Conservation (phyloP, 345 rosid genomes). For the Noccaea caerulescens region DNA sequence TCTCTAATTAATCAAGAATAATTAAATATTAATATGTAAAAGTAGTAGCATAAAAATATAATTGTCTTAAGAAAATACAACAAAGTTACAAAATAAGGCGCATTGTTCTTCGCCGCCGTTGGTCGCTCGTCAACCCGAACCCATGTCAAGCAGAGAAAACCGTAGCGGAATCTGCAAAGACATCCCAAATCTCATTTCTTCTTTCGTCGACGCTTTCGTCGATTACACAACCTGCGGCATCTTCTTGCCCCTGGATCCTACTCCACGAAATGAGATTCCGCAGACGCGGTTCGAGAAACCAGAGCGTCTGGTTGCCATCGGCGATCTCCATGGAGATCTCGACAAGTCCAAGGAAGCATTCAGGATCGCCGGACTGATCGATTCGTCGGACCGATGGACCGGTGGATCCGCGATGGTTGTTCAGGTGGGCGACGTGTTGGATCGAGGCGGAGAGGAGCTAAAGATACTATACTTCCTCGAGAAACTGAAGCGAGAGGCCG, state of each 20-base stretch:
- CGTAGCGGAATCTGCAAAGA: slow-evolving; percentile 48
- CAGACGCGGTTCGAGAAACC: slow-evolving; percentile 58
- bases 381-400: slow-evolving; percentile 62
- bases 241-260: slow-evolving; percentile 51
- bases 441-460: slow-evolving; percentile 85
- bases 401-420: slow-evolving; percentile 81
- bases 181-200: slow-evolving; percentile 59
- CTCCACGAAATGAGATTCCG: slow-evolving; percentile 28
- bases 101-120: no score
- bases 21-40: no score
- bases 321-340: slow-evolving; percentile 91
- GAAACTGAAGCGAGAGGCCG: slow-evolving; percentile 75
- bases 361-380: slow-evolving; percentile 72
- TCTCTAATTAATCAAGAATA: no score
- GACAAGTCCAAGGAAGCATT: slow-evolving; percentile 70
- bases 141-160: slow-evolving; percentile 43
- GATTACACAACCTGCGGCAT: slow-evolving; percentile 72
- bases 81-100: no score
- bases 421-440: slow-evolving; percentile 87
- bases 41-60: no score
- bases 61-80: no score
- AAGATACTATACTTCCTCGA: slow-evolving; percentile 79
- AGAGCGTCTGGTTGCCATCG: slow-evolving; percentile 75
- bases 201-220: slow-evolving; percentile 84
- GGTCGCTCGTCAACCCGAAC: not conserved